Percentiles rank a stretch among this genome's conserved stretches.
Conservation (phyloP, 2,329 filamentous ascomycete species). For the Cytospora schulzeri region DNA sequence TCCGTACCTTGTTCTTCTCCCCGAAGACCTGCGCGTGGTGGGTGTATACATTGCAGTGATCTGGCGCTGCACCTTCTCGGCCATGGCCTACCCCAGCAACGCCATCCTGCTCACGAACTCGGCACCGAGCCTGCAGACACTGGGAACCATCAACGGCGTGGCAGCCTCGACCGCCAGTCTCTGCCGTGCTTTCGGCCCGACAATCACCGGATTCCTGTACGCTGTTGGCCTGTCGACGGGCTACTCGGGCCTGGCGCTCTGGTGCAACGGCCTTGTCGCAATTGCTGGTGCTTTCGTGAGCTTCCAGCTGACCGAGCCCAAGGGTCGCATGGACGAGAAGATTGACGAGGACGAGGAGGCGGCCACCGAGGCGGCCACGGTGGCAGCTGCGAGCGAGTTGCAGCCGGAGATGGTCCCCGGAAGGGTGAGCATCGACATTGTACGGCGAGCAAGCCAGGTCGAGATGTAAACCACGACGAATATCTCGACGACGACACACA, state of each 20-base stretch:
- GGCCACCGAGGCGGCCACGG: conserved; percentile 32
- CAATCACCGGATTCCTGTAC: conserved; percentile 83
- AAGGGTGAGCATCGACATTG: conserved; percentile 27
- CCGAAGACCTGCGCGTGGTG: conserved; percentile 67
- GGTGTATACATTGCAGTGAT: conserved; percentile 78
- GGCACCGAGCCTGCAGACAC: conserved; percentile 77
- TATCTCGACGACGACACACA: not conserved
- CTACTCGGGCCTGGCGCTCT: conserved; percentile 91
- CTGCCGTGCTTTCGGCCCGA: conserved; percentile 85
- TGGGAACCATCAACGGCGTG: conserved; percentile 91
- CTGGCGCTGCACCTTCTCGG: conserved; percentile 91
- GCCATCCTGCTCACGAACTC: conserved; percentile 88
- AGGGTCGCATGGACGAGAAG: conserved; percentile 46
- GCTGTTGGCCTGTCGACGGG: conserved; percentile 76
- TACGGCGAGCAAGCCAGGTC: conserved; percentile 26
- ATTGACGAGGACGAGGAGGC: conserved; percentile 44
- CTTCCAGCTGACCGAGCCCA: conserved; percentile 71
- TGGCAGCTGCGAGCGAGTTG: conserved; percentile 26
- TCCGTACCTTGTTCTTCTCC: conserved; percentile 86
- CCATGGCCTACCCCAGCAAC: conserved; percentile 87
- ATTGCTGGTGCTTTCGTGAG: conserved; percentile 74
- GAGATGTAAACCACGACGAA: conserved; percentile 17
- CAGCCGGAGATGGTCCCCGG: conserved; percentile 29
- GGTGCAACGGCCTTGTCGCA: conserved; percentile 80
- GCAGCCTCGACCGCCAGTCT: conserved; percentile 90